Evolutionary conservation across 2,329 filamentous ascomycete species (phyloP).

Genomic region (Raffaelea albimanens): DNA sequence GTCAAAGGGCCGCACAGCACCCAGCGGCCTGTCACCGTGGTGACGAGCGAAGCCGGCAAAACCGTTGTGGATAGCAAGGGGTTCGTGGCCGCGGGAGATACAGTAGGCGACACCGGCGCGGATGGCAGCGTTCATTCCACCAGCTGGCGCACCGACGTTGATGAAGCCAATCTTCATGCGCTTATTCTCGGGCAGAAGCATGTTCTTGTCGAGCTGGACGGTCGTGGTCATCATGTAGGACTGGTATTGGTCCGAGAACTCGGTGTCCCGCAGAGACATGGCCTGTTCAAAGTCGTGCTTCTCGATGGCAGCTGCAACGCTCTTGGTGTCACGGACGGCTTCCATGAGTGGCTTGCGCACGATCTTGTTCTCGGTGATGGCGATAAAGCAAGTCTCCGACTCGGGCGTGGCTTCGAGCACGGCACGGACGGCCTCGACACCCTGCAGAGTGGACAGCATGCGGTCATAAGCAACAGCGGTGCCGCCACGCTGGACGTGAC

Average conservation of each 20-base stretch:
- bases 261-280: slow-evolving; percentile 81
- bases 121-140: slow-evolving; percentile 96
- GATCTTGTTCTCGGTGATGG: slow-evolving; percentile 97
- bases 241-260: slow-evolving; percentile 86
- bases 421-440: slow-evolving; percentile 86
- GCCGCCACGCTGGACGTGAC: slow-evolving; percentile 95
- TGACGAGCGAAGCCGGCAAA: slow-evolving; percentile 91
- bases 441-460: slow-evolving; percentile 85
- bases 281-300: slow-evolving; percentile 78
- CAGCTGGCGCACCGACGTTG: slow-evolving; percentile 91
- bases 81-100: slow-evolving; percentile 81
- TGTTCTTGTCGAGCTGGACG: slow-evolving; percentile 58
- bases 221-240: slow-evolving; percentile 89
- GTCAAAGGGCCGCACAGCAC: slow-evolving; percentile 73
- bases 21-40: slow-evolving; percentile 71
- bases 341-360: slow-evolving; percentile 80
- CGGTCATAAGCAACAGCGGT: slow-evolving; percentile 89
- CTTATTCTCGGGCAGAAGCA: slow-evolving; percentile 63
- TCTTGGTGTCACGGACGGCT: slow-evolving; percentile 77
- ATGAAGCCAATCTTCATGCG: slow-evolving; percentile 91
- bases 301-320: slow-evolving; percentile 72
- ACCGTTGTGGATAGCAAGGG: slow-evolving; percentile 89
- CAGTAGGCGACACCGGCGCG: slow-evolving; percentile 91
- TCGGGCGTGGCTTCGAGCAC: slow-evolving; percentile 83
- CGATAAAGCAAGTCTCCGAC: slow-evolving; percentile 87